phyloP scores from a whole-genome alignment of 352 stramenopile genomes.

The Phytophthora agathidicida region DNA sequence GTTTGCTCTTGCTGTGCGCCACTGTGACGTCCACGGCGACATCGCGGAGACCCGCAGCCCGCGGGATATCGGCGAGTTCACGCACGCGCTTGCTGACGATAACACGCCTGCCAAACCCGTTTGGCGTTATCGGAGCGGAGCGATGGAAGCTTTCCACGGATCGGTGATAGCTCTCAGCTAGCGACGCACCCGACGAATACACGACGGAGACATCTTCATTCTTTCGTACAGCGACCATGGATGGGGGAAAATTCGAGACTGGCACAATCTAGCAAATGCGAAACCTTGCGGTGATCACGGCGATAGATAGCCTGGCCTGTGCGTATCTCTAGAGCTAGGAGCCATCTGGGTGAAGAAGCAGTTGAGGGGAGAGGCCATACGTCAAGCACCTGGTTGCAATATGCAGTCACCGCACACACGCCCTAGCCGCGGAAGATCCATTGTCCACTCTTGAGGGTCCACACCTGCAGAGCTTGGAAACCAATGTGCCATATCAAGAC shows the following conservation, averaged over 20 bases:
- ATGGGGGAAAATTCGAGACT: not conserved
- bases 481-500: too few relatives aligned
- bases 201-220: slow-evolving; percentile 17
- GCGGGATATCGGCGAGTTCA: slow-evolving; percentile 62
- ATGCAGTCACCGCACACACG: not conserved
- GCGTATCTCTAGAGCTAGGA: slow-evolving; percentile 18
- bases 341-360: slow-evolving; percentile 19
- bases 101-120: slow-evolving; percentile 1
- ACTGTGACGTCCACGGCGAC: slow-evolving; percentile 51
- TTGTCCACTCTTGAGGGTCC: too few relatives aligned
- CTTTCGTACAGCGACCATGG: slow-evolving; percentile 26
- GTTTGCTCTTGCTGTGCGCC: slow-evolving; percentile 50
- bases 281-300: not conserved
- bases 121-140: slow-evolving; percentile 15
- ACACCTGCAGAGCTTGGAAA: too few relatives aligned
- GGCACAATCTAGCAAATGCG: slow-evolving; percentile 9
- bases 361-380: slow-evolving; percentile 13
- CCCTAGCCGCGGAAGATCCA: not conserved
- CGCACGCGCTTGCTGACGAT: slow-evolving; percentile 37
- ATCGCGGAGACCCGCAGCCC: slow-evolving; percentile 59
- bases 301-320: too few relatives aligned
- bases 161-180: slow-evolving; percentile 23
- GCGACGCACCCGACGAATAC: slow-evolving; percentile 22
- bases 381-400: slow-evolving; percentile 10
- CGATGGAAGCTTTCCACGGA: slow-evolving; percentile 19